These are phyloP conservation scores for Apiospora koreana DNA, from an alignment of 2,329 filamentous ascomycete species.

Conservation along the genomic window DNA sequence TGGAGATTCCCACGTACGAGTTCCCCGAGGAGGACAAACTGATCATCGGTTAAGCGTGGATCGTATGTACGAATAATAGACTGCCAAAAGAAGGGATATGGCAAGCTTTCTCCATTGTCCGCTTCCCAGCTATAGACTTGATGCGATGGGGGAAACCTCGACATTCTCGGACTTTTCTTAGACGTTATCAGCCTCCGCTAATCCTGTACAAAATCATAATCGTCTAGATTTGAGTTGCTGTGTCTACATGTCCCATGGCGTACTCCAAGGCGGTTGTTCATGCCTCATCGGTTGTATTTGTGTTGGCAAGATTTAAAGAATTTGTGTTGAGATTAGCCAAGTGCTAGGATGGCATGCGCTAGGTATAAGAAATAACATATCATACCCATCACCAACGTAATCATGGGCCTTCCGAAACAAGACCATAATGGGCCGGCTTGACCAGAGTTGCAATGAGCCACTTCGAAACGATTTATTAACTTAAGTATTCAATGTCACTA, in stretches of 20 bases:
- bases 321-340: background rate
- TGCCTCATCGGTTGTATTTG: background rate
- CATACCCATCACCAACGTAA: background rate
- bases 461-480: background rate
- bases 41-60: constrained; percentile 78
- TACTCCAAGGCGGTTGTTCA: background rate
- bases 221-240: constrained; percentile 21
- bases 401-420: background rate
- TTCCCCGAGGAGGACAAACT: constrained; percentile 89
- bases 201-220: constrained; percentile 33
- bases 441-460: background rate
- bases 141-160: constrained; percentile 20
- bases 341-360: background rate
- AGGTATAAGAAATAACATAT: background rate
- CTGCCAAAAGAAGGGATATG: constrained; percentile 19
- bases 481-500: background rate
- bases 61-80: constrained; percentile 34
- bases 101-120: background rate
- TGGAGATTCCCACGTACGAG: constrained; percentile 90
- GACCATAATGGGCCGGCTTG: background rate
- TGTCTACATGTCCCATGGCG: background rate
- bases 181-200: constrained; percentile 29
- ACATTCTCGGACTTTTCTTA: constrained; percentile 22
- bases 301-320: background rate
- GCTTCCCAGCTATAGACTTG: constrained; percentile 27